Conservation (phyloP, 2,329 filamentous ascomycete genomes). For the Ceratocystis eucalypticola region DNA sequence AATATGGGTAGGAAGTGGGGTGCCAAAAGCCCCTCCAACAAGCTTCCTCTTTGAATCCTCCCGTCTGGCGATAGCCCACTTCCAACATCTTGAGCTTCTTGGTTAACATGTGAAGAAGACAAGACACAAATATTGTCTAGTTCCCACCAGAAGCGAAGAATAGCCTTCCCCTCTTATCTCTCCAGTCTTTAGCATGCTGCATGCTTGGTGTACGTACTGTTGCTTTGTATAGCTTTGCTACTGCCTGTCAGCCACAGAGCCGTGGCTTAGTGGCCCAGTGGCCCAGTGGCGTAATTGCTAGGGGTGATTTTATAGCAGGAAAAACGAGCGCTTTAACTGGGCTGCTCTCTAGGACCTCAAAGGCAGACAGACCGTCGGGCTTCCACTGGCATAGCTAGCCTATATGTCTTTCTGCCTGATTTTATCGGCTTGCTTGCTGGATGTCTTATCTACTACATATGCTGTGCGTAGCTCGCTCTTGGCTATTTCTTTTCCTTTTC, state of each 20-base stretch:
- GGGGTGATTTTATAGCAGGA: not conserved
- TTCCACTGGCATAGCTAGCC: not conserved
- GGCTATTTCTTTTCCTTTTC: not conserved
- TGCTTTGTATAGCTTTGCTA: not conserved
- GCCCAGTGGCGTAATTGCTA: not conserved
- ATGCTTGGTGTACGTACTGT: not conserved
- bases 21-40: conserved; percentile 5
- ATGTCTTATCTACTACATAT: not conserved
- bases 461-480: not conserved
- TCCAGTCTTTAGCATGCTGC: not conserved
- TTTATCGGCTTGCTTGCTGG: not conserved
- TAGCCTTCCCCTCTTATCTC: no score
- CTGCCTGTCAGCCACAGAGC: not conserved
- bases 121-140: not conserved
- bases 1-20: not conserved
- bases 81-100: conserved; percentile 1
- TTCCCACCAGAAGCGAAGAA: not conserved
- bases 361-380: not conserved
- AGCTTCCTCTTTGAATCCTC: not conserved
- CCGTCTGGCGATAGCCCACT: conserved; percentile 2
- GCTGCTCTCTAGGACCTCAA: not conserved
- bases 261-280: not conserved
- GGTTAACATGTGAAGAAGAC: not conserved
- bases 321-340: not conserved
- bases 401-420: not conserved